Conservation (phyloP, 768 basidiomycete species). For the Boletus sp. region DNA sequence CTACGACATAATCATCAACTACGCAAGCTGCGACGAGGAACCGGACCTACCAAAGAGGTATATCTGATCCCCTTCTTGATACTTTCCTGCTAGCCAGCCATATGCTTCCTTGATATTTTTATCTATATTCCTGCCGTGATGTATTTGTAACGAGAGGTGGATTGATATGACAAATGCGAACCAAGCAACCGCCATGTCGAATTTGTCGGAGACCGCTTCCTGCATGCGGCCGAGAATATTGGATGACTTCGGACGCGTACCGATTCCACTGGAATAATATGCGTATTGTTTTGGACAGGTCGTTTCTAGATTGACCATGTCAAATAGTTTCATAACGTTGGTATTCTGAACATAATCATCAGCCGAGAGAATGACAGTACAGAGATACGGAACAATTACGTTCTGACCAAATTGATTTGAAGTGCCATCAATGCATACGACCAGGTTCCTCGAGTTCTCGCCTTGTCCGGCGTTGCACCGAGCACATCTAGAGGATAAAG, state of each 20-base stretch:
- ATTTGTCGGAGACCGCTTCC: neutral
- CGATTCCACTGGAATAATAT: neutral
- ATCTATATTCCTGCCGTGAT: neutral
- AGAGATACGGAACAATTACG: neutral
- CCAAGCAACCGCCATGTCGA: neutral
- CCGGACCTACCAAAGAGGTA: neutral
- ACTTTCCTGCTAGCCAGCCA: neutral
- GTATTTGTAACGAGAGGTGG: neutral
- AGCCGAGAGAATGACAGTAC: too few relatives aligned
- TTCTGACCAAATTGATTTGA: neutral
- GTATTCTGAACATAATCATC: neutral
- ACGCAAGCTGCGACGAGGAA: neutral
- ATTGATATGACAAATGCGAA: neutral
- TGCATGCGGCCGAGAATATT: neutral
- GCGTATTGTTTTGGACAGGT: neutral
- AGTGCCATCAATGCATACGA: neutral
- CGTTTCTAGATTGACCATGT: neutral
- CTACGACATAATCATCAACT: neutral
- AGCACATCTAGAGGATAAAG: slow-evolving; percentile 1
- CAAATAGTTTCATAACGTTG: neutral
- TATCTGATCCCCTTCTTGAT: neutral
- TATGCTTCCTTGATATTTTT: neutral
- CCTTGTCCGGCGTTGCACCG: slow-evolving; percentile 9
- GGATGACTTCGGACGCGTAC: neutral
- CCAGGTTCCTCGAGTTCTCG: slow-evolving; percentile 17